Evolutionary conservation across 805 yeast species (phyloP).

Genomic region (Candida silvatica): DNA sequence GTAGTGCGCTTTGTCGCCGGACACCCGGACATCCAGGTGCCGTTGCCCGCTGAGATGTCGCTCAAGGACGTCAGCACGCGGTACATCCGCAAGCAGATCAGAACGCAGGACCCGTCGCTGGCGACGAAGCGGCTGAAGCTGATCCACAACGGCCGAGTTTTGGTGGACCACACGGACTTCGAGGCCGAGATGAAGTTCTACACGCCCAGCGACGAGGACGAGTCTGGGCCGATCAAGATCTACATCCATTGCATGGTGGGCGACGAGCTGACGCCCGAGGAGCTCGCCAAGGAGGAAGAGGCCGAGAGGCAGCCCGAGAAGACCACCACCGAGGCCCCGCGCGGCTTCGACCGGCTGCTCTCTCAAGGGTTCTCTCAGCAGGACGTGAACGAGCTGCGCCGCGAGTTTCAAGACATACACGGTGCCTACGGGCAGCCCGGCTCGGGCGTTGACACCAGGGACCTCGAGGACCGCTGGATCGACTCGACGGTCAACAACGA

Average conservation of each 20-base stretch:
- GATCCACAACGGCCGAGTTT: conserved; percentile 60
- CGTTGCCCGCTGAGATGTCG: conserved; percentile 14
- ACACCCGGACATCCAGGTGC: conserved; percentile 31
- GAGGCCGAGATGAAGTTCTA: conserved; percentile 34
- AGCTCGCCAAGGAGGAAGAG: conserved; percentile 51
- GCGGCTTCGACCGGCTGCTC: conserved; percentile 79
- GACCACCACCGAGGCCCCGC: conserved; percentile 56
- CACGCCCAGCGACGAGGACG: conserved; percentile 14
- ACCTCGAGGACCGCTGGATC: conserved; percentile 83
- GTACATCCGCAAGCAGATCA: conserved; percentile 33
- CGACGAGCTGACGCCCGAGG: conserved; percentile 44
- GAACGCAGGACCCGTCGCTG: conserved; percentile 23
- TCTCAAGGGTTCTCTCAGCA: conserved; percentile 77
- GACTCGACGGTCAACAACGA: conserved; percentile 61
- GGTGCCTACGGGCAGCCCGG: conserved; percentile 29
- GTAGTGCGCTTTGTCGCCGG: conserved; percentile 40
- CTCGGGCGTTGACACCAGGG: conserved; percentile 45
- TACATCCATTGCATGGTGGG: conserved; percentile 80
- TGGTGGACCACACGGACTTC: conserved; percentile 49
- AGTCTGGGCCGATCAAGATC: conserved; percentile 25
- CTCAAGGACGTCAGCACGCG: conserved; percentile 28
- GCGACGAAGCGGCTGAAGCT: conserved; percentile 46
- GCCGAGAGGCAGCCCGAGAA: conserved; percentile 46
- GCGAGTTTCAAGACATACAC: conserved; percentile 66
- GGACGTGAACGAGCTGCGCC: conserved; percentile 63